Evolutionary conservation across 164 flowering plant genomes (phyloP).

Genomic region (Kalanchoe fedtschenkoi): DNA sequence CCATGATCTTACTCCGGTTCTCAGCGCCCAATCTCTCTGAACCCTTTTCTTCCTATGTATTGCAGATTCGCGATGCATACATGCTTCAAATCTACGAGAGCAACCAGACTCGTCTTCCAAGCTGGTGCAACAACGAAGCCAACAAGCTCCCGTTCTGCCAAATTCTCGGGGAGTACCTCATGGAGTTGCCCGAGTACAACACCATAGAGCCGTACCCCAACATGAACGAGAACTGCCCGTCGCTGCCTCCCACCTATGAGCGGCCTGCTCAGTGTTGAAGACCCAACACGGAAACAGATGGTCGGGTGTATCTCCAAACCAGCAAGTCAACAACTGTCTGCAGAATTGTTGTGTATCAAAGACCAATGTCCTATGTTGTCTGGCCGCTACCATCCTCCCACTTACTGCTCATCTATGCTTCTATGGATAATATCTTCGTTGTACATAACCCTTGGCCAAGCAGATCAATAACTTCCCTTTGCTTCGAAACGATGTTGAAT

Average conservation of each 20-base stretch:
- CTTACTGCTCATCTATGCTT: no score
- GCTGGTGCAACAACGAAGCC: slow-evolving; percentile 63
- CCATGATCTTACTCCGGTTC: no score
- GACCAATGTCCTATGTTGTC: not conserved
- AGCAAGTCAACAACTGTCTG: no score
- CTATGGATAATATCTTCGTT: no score
- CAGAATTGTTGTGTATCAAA: not conserved
- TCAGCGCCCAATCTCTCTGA: no score
- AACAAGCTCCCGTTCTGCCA: slow-evolving; percentile 75
- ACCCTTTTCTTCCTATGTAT: not conserved
- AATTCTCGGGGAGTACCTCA: slow-evolving; percentile 84
- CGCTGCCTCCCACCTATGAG: slow-evolving; percentile 76
- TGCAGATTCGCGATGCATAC: slow-evolving; percentile 94
- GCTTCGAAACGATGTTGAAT: no score
- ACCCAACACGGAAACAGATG: not conserved
- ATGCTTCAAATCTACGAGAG: slow-evolving; percentile 80
- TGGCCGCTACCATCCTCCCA: not conserved
- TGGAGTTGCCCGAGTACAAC: slow-evolving; percentile 90
- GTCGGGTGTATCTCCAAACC: not conserved
- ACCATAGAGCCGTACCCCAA: slow-evolving; percentile 76
- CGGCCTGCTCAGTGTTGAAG: slow-evolving; percentile 61
- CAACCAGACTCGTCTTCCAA: slow-evolving; percentile 69
- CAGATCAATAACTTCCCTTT: no score
- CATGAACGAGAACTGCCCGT: slow-evolving; percentile 96
- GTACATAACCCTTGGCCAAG: no score